These are phyloP conservation scores for Xylariaceae sp. DNA, from an alignment of 2,329 filamentous ascomycete genomes.

Conservation along the genomic window DNA sequence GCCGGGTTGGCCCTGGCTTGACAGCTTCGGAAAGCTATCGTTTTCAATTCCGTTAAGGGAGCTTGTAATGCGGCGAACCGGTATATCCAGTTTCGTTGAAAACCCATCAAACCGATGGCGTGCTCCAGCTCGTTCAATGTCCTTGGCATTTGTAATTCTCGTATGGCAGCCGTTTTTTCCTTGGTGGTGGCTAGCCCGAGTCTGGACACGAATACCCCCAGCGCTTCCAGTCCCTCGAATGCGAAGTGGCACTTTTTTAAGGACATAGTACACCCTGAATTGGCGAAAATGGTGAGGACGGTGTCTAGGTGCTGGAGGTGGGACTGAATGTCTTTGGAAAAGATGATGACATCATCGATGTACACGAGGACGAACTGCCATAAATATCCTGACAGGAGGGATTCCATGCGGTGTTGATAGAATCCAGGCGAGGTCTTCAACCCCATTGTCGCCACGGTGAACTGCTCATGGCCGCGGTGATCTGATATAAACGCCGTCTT, in stretches of 20 bases:
- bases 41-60: neutral
- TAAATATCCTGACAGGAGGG: neutral
- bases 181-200: neutral
- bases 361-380: neutral
- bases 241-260: conserved; percentile 2
- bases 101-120: neutral
- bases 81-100: neutral
- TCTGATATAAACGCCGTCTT: neutral
- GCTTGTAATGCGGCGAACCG: neutral
- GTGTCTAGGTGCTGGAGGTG: neutral
- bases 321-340: neutral
- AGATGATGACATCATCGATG: neutral
- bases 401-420: conserved; percentile 1
- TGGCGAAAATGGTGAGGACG: neutral
- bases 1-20: neutral
- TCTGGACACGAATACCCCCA: neutral
- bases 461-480: neutral
- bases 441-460: neutral
- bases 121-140: neutral
- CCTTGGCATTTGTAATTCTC: neutral
- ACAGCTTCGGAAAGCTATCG: neutral
- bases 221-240: neutral
- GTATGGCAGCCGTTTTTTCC: neutral
- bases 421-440: neutral
- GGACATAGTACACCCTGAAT: neutral